Evolutionary conservation across 1,284 basidiomycete genomes (phyloP).

Genomic region (Moniliella sp.): DNA sequence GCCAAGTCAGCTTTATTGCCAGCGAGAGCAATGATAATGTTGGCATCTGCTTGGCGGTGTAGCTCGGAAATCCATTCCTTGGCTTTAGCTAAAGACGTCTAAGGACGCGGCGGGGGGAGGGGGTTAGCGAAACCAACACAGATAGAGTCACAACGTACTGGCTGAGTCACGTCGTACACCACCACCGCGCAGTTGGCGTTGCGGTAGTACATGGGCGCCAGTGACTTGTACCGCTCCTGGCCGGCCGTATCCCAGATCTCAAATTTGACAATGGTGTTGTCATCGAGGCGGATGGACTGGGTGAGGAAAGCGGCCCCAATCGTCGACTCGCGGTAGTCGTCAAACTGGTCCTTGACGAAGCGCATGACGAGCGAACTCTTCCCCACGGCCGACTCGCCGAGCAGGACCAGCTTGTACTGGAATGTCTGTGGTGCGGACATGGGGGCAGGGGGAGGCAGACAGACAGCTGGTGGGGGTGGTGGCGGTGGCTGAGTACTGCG

Average conservation of each 20-base stretch:
- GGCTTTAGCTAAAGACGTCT: conserved; percentile 64
- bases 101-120: not conserved
- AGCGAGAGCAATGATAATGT: conserved; percentile 59
- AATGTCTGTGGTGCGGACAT: too few species aligned
- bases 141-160: too few species aligned
- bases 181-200: conserved; percentile 32
- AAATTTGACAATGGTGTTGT: conserved; percentile 77
- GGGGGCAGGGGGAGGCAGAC: too few species aligned
- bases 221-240: conserved; percentile 47
- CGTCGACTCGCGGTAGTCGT: conserved; percentile 62
- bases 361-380: conserved; percentile 72
- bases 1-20: conserved; percentile 82
- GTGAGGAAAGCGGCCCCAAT: conserved; percentile 63
- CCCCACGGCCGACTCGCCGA: too few species aligned
- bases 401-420: conserved; percentile 21
- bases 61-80: conserved; percentile 88
- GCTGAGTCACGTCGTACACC: conserved; percentile 29
- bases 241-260: conserved; percentile 83
- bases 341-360: conserved; percentile 92
- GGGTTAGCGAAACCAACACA: too few species aligned
- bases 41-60: conserved; percentile 86
- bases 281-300: conserved; percentile 73
- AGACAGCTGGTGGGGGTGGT: too few species aligned
- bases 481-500: too few species aligned
- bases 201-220: conserved; percentile 34